Evolutionary conservation across 371 early-diverging fungal species (phyloP), one percentile per base, ranked within the genome.

Genomic region (Mucor circinelloides): DNA sequence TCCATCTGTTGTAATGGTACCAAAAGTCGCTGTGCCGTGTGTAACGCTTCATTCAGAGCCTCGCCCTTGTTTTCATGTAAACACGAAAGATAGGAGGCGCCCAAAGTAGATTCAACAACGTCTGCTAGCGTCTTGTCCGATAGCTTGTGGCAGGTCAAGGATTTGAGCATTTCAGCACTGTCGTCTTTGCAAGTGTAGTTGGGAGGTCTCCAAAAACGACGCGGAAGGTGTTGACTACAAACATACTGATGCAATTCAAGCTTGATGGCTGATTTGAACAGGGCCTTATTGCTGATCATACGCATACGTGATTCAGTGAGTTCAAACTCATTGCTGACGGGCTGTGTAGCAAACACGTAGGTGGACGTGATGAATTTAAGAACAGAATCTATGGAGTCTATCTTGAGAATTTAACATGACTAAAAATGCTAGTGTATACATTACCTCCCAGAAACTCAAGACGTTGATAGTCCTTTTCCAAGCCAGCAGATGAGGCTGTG

Each of bases 71-170:
- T 46, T 10, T 21, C 21, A 21, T 21, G 10, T 8, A 19, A 8
- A 15, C 31, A 28, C 31, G 84, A 78, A 1, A 88, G 27, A 38
- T 88, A 84, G n/a, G 90, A 84, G 0, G 97, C 97, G 0, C 97
- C 97, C 36, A 98, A 72, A 3, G 91, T 71, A 0, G 97, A 93
- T 69, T 97, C 97, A 0, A 97, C 83, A 17, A 93, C 74, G 79
- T 97, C 97, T 0, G 97, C 97, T 32, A 94, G 70, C 0, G 87
- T 87, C 69, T 98, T 96, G 65, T 94, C 90, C 0, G 91, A 88
- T 12, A 93, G 73, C 48, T 56, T 67, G 55, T 88, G 85, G 1
- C 31, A 50, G 8, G 40, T 58, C 1, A 74, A 40, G 19, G 65
- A 60, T 9, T 76, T 64, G 19, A 72, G 69, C 6, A 68, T 71